phyloP scores from a whole-genome alignment of 73 alveolate species.

The Paramecium pentaurelia region DNA sequence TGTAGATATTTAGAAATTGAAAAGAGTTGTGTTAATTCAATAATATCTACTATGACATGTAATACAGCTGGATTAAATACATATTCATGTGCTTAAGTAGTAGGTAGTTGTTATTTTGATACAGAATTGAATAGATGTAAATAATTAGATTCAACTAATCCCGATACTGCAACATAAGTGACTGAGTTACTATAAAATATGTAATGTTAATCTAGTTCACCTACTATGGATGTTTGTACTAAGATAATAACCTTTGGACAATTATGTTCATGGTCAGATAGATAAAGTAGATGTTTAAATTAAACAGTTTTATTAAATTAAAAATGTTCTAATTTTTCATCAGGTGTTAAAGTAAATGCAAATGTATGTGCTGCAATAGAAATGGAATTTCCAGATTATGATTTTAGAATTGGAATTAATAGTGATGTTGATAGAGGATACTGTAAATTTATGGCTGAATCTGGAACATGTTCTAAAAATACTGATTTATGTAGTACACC shows the following conservation, averaged over 20 bases:
- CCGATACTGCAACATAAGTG: neutral
- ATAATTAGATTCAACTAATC: neutral
- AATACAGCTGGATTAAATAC: neutral
- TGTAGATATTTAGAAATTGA: neutral
- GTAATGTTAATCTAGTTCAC: neutral
- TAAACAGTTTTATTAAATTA: neutral
- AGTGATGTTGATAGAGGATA: neutral
- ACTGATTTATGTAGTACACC: neutral
- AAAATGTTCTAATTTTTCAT: neutral
- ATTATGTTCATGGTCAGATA: neutral
- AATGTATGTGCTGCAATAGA: conserved; percentile 7
- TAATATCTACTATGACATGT: neutral
- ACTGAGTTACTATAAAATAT: neutral
- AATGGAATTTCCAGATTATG: conserved; percentile 27
- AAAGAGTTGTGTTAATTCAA: neutral
- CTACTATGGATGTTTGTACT: neutral
- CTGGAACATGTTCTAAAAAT: neutral
- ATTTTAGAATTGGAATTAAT: neutral
- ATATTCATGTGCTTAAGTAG: neutral
- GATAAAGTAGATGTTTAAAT: neutral
- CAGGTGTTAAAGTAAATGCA: neutral
- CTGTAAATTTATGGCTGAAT: neutral
- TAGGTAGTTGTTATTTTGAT: neutral
- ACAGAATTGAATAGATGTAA: neutral
- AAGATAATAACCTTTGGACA: neutral